Evolutionary conservation across 2,329 filamentous ascomycete genomes (phyloP), one percentile per base, ranked within the genome.

Genomic region (Penicillium sp.): DNA sequence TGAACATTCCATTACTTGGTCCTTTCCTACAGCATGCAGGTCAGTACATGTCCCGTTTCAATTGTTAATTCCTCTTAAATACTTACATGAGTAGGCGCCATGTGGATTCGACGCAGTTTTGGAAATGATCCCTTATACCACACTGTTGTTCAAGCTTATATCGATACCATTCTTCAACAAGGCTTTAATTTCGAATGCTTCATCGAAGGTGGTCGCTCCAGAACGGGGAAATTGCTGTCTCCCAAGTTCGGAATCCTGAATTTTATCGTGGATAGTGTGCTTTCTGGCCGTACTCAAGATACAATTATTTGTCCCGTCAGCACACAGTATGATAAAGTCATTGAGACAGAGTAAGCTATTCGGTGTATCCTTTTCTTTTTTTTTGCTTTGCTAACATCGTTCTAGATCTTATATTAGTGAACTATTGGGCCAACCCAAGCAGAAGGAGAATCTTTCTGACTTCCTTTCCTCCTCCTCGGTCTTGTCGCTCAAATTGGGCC

Each of bases 301-400:
- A 88, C 91, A 28, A 90, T 97, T 37, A 91, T 99, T 48, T 96
- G 93, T 64, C 94, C 94, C 0, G 94, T 99, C 42, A 95, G 90
- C 72, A 97, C 92, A 0, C 94, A 99, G 71, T 99, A 99, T 70
- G 94, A 99, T 79, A 99, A 97, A 70, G 94, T 99, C 52, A 95
- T 99, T 55, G 94, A 99, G 73, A 96, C 95, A 1, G 92, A 96
- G 73, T 79, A 71, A 58, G 75, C 51, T 37, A 18, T 37, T 24
- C 39, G 8, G 6, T 18, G 9, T 9, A 21, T 11, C 18, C 10
- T 11, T 24, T 2, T 31, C 28, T n/a, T 16, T 7, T 16, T 11
- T 19, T 10, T 4, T 13, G 3, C n/a, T n/a, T 46, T 1, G 39
- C 60, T 68, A 37, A 59, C 44, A 29, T 57, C 40, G 2, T n/a